phyloP scores from a whole-genome alignment of 1,139 yeast genomes.

The Zhuliangozyma parablackwelliae region DNA sequence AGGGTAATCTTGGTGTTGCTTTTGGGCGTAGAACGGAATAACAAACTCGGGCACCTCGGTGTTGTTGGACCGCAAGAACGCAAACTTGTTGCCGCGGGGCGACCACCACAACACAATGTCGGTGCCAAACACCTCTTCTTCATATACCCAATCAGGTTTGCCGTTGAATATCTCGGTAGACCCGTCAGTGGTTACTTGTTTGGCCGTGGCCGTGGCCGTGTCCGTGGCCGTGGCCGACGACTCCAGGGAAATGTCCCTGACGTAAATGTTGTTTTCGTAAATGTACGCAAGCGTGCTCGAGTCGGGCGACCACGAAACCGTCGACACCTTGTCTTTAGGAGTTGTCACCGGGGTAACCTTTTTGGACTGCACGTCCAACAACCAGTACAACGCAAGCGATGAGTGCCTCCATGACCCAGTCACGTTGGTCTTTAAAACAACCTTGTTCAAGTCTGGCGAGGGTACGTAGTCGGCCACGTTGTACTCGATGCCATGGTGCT shows the following conservation, averaged over 20 bases:
- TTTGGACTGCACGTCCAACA: constrained; percentile 25
- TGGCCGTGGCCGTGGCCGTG: constrained; percentile 11
- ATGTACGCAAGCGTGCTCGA: constrained; percentile 68
- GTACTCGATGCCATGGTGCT: constrained; percentile 33
- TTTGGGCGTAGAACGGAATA: constrained; percentile 52
- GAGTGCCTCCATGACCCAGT: constrained; percentile 75
- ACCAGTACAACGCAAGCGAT: constrained; percentile 61
- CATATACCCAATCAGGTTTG: constrained; percentile 61
- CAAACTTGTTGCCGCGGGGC: constrained; percentile 44
- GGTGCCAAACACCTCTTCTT: constrained; percentile 51
- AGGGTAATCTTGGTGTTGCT: constrained; percentile 35
- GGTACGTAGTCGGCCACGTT: constrained; percentile 52
- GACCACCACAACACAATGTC: constrained; percentile 60
- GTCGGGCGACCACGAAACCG: constrained; percentile 74
- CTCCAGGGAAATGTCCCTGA: constrained; percentile 17
- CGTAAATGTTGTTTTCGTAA: constrained; percentile 55
- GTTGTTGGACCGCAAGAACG: constrained; percentile 49
- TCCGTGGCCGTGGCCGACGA: background rate
- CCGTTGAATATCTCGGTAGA: constrained; percentile 48
- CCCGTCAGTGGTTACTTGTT: constrained; percentile 48
- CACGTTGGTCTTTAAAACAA: constrained; percentile 51
- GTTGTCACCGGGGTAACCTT: constrained; percentile 24
- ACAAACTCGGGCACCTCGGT: constrained; percentile 49
- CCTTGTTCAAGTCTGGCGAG: constrained; percentile 58
- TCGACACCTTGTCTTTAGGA: constrained; percentile 29